These are phyloP conservation scores for Ascochyta pisi DNA, from an alignment of 2,329 filamentous ascomycete genomes.

Conservation along the genomic window DNA sequence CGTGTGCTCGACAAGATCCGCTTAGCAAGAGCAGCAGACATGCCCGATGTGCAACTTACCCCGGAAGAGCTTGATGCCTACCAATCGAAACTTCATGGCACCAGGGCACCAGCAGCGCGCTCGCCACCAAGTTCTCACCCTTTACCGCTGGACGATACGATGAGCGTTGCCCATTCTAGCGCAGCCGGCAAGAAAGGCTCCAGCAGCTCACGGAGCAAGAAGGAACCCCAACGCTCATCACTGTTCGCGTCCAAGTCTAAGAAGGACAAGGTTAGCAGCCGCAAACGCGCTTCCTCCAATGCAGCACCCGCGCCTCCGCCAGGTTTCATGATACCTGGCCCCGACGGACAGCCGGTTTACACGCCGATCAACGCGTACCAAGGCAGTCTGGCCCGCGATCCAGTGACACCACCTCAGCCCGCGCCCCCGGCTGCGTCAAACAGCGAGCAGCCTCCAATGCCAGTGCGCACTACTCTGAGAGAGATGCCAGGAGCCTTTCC, in stretches of 20 bases:
- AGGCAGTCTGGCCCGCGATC: constrained; percentile 45
- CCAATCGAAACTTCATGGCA: constrained; percentile 69
- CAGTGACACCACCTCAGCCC: constrained; percentile 48
- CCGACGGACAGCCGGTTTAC: constrained; percentile 57
- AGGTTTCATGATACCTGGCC: constrained; percentile 57
- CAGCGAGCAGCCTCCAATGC: constrained; percentile 23
- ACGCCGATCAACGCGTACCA: constrained; percentile 53
- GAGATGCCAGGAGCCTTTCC: constrained; percentile 51
- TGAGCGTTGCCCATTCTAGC: constrained; percentile 36
- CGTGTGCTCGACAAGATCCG: constrained; percentile 81
- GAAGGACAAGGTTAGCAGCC: constrained; percentile 42
- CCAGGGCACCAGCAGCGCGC: constrained; percentile 38
- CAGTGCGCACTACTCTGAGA: constrained; percentile 23
- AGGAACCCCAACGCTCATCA: constrained; percentile 34
- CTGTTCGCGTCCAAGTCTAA: constrained; percentile 41
- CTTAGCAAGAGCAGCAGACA: constrained; percentile 76
- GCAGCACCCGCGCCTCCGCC: constrained; percentile 40
- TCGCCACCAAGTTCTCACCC: constrained; percentile 29
- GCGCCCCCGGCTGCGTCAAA: constrained; percentile 52
- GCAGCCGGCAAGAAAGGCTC: constrained; percentile 42
- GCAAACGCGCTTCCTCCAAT: constrained; percentile 37
- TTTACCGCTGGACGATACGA: constrained; percentile 38
- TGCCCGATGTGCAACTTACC: constrained; percentile 79
- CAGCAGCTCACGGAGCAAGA: constrained; percentile 47
- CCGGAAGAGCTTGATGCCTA: constrained; percentile 82